phyloP scores from a whole-genome alignment of 139 green algal genomes.

The Auxenochlorella protothecoides region DNA sequence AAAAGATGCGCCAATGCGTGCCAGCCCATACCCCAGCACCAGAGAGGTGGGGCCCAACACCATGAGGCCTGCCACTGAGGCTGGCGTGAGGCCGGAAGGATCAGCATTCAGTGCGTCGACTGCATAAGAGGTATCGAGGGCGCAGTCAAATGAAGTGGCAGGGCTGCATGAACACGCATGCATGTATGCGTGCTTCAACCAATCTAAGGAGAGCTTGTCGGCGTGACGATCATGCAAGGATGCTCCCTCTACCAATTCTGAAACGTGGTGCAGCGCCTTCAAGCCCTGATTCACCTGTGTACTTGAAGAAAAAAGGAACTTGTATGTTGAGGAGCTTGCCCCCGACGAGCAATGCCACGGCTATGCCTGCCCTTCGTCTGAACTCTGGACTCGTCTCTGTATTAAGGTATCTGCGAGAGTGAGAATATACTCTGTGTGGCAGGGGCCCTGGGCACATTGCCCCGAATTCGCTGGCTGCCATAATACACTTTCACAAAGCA shows the following conservation, averaged over 20 bases:
- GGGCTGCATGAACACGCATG: too few relatives aligned
- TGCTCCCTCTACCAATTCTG: neutral
- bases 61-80: conserved; percentile 21
- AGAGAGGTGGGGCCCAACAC: conserved; percentile 52
- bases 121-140: conserved; percentile 13
- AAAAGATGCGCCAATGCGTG: conserved; percentile 44
- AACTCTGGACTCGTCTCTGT: too few relatives aligned
- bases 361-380: neutral
- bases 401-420: too few relatives aligned
- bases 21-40: conserved; percentile 68
- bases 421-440: too few relatives aligned
- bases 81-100: conserved; percentile 28
- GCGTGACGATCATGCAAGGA: neutral
- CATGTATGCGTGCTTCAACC: too few relatives aligned
- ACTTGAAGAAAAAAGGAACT: conserved; percentile 94
- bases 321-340: conserved; percentile 37
- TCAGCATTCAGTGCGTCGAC: conserved; percentile 63
- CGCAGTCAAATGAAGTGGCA: neutral
- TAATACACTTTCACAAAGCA: neutral
- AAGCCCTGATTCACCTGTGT: conserved; percentile 12
- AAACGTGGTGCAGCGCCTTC: neutral
- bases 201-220: too few relatives aligned
- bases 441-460: neutral
- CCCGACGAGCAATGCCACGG: neutral
- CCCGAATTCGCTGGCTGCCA: neutral